Evolutionary conservation across 1,139 yeast species (phyloP), one percentile per base, ranked within the genome.

Genomic region (Yamadazyma triangularis): DNA sequence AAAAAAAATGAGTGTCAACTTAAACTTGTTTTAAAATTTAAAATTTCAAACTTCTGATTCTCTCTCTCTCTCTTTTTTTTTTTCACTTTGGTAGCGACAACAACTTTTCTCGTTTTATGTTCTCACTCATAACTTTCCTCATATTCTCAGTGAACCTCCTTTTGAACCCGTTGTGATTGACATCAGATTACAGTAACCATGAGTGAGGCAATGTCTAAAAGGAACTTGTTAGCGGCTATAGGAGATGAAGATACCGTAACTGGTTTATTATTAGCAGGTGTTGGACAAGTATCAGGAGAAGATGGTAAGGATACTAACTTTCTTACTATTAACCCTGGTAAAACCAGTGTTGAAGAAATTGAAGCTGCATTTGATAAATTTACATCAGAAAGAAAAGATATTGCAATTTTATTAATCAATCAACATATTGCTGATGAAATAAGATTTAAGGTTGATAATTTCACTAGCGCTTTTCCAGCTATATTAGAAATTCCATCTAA

Each of bases 191-290:
- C n/a, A n/a, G n/a, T n/a, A n/a, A n/a, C n/a, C n/a, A n/a, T 56
- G 58, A 60, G 64, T 45, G 70, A 64, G 37, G 60, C 71, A 31
- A 65, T 65, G 70, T 62, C 76, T 39, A 80, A 85, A 51, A 79
- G 97, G 50, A 73, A 82, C 27, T 70, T 87, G 45, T 67, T 89
- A 36, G 97, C 96, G 9, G 93, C 89, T 31, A 87, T 89, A 52
- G 97, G 96, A 15, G 98, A 89, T 53, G 98, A 89, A 62, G 98
- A 91, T 53, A 83, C 97, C 13, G 89, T 91, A 38, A 93, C 98
- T 2, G 99, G 99, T 4, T 76, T 93, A 68, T 69, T 91, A 28
- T 73, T 91, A 39, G 98, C 99, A 2, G 99, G 99, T 23, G 80
- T 87, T 38, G 99, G 99, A 18, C 95, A 91, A 55, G 80, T 88